These are phyloP conservation scores for Cylindrodendrum hubeiense DNA, from an alignment of 2,329 filamentous ascomycete genomes.

Conservation along the genomic window DNA sequence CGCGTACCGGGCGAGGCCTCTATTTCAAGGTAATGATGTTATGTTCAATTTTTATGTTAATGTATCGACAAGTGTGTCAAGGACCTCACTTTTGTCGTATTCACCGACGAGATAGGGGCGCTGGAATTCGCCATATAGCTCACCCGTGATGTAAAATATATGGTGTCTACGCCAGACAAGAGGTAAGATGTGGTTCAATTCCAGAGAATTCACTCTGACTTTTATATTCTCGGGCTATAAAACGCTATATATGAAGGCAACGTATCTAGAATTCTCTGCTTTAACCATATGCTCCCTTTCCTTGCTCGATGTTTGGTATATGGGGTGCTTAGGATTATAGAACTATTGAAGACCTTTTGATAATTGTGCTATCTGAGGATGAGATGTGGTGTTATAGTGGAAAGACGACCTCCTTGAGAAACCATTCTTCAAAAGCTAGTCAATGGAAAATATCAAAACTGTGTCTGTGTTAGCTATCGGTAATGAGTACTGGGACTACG, in stretches of 20 bases:
- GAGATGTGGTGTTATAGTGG: constrained; percentile 9
- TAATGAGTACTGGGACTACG: constrained; percentile 1
- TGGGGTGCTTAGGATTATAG: not conserved
- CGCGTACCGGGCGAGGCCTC: not conserved
- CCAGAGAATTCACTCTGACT: not conserved
- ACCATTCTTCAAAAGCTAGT: constrained; percentile 8
- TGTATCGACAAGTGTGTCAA: not conserved
- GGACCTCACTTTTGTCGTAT: constrained; percentile 4
- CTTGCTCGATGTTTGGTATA: not conserved
- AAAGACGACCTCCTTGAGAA: constrained; percentile 10
- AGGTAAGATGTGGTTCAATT: constrained; percentile 3
- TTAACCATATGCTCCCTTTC: not conserved
- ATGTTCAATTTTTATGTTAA: not conserved
- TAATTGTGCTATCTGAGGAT: constrained; percentile 4
- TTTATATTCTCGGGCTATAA: not conserved
- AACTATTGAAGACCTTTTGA: constrained; percentile 9
- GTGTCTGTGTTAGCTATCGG: not conserved
- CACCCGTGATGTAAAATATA: not conserved
- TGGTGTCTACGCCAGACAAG: not conserved
- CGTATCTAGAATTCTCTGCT: not conserved
- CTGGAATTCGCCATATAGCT: constrained; percentile 1
- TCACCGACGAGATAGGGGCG: not conserved
- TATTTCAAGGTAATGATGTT: constrained; percentile 11
- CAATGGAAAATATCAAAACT: constrained; percentile 5
- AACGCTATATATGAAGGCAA: constrained; percentile 3